Evolutionary conservation across 805 yeast genomes (phyloP).

Genomic region (Candida patagonica): DNA sequence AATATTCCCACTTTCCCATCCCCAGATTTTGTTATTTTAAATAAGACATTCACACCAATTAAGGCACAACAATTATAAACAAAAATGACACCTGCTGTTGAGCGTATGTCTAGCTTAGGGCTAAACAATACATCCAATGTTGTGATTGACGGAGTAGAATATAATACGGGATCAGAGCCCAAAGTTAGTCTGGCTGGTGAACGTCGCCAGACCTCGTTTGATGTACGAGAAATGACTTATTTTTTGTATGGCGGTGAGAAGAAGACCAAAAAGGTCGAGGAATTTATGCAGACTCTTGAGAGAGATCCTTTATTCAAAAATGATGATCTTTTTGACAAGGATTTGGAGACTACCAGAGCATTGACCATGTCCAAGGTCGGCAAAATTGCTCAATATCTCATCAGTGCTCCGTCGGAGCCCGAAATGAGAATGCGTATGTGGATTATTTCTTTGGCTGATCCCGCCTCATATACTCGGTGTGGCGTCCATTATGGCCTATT

Average conservation of each 20-base stretch:
- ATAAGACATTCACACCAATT: no score
- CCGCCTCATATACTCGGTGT: constrained; percentile 68
- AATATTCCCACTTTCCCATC: no score
- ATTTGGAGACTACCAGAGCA: constrained; percentile 34
- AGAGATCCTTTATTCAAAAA: constrained; percentile 45
- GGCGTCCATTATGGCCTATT: constrained; percentile 88
- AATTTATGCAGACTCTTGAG: constrained; percentile 38
- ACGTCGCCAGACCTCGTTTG: constrained; percentile 31
- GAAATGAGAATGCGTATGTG: constrained; percentile 21
- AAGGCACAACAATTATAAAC: no score
- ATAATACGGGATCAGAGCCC: constrained; percentile 23
- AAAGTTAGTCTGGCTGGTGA: constrained; percentile 30
- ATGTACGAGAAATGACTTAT: constrained; percentile 31
- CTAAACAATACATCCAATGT: background rate
- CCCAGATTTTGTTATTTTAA: no score
- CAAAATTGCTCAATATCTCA: constrained; percentile 20
- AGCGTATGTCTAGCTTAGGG: constrained; percentile 2
- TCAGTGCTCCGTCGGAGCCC: constrained; percentile 21
- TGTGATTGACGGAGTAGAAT: constrained; percentile 15
- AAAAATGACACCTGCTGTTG: background rate
- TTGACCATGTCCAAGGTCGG: constrained; percentile 28
- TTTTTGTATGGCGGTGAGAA: constrained; percentile 36
- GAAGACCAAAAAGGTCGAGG: constrained; percentile 31
- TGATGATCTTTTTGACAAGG: constrained; percentile 38
- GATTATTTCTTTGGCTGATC: constrained; percentile 41